phyloP scores from a whole-genome alignment of 257 asterid genomes.

The Solanum chmielewskii region DNA sequence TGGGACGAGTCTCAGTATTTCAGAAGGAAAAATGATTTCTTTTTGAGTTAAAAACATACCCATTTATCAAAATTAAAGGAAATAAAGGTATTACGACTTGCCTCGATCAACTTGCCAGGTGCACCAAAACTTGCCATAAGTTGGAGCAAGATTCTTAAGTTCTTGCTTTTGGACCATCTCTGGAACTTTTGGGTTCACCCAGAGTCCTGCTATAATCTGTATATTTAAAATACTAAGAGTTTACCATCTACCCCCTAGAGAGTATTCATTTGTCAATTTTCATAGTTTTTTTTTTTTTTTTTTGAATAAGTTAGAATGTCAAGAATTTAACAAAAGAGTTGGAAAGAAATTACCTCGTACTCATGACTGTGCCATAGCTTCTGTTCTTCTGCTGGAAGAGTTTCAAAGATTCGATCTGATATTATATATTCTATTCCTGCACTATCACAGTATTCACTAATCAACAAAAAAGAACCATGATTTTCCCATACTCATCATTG shows the following conservation, averaged over 20 bases:
- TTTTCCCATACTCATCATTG: background rate
- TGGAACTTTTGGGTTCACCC: slow-evolving; percentile 70
- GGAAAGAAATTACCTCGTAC: slow-evolving; percentile 28
- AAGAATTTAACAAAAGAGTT: background rate
- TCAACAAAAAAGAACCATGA: too few relatives aligned
- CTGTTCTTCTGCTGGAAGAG: slow-evolving; percentile 63
- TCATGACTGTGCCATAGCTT: slow-evolving; percentile 88
- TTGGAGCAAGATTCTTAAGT: slow-evolving; percentile 37
- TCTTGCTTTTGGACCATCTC: slow-evolving; percentile 57
- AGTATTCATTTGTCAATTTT: background rate
- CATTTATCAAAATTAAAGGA: background rate
- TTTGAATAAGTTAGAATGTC: background rate
- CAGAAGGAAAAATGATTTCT: background rate
- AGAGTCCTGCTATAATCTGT: slow-evolving; percentile 62
- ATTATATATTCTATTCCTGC: slow-evolving; percentile 72
- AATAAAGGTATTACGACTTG: background rate
- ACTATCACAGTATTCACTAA: background rate
- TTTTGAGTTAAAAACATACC: background rate
- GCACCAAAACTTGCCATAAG: slow-evolving; percentile 91
- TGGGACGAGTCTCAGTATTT: too few relatives aligned
- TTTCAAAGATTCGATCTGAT: slow-evolving; percentile 41
- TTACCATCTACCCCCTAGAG: background rate
- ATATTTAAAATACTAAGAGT: background rate
- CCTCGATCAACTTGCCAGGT: slow-evolving; percentile 94
- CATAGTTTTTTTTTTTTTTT: background rate